Evolutionary conservation across 2,329 filamentous ascomycete species (phyloP).

Genomic region (Ophiocordyceps camponoti-saundersi): DNA sequence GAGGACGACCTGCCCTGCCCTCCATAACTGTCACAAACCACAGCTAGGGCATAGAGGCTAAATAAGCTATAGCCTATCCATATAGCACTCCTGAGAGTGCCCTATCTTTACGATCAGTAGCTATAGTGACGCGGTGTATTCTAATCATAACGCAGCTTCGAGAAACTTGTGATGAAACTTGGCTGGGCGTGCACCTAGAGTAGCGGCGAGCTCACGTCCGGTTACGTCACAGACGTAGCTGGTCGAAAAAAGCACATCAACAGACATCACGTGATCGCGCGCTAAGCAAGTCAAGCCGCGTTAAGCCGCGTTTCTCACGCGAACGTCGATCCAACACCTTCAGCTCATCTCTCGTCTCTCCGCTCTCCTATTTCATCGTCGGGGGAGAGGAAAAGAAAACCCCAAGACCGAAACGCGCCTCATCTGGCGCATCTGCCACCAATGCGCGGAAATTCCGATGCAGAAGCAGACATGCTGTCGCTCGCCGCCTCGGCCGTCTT

Average conservation of each 20-base stretch:
- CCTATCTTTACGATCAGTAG: too few species aligned
- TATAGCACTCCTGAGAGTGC: too few species aligned
- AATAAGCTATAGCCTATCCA: too few species aligned
- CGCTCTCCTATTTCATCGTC: background rate
- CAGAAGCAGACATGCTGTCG: constrained; percentile 20
- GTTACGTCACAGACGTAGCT: too few species aligned
- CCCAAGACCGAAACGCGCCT: background rate
- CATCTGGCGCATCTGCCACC: background rate
- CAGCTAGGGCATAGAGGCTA: too few species aligned
- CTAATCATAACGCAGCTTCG: too few species aligned
- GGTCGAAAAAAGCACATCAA: background rate
- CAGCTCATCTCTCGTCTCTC: background rate
- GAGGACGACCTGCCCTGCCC: too few species aligned
- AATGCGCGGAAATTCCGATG: constrained; percentile 8
- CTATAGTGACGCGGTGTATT: too few species aligned
- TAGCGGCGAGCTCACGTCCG: too few species aligned
- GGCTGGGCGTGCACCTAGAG: too few species aligned
- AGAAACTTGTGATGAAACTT: too few species aligned
- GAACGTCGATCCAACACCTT: background rate
- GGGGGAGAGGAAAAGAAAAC: background rate
- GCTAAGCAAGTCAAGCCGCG: background rate
- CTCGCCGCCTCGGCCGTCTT: constrained; percentile 25
- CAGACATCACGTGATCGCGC: background rate
- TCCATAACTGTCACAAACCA: too few species aligned
- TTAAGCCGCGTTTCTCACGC: background rate